A percentile compares a stretch with the other conserved stretches of the same genome.
These are phyloP conservation scores for Salvia splendens DNA, from an alignment of 257 asterid genomes.

Conservation along the genomic window DNA sequence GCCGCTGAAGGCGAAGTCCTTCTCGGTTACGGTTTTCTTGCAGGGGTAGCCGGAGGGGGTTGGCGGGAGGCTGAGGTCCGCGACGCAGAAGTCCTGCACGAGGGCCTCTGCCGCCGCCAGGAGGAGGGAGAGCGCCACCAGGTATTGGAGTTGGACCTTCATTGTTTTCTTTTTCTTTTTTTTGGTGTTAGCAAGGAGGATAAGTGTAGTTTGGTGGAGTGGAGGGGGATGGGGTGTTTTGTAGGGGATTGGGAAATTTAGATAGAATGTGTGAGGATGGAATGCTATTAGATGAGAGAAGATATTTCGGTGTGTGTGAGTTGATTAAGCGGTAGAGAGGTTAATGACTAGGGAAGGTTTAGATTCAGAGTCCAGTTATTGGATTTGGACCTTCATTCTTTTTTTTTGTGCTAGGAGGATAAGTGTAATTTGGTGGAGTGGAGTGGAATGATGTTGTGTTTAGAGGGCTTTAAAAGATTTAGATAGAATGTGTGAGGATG, in stretches of 20 bases:
- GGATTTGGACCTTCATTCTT: conserved; percentile 35
- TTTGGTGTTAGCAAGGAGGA: not conserved
- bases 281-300: not conserved
- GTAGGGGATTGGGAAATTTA: not conserved
- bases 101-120: conserved; percentile 38
- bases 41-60: conserved; percentile 81
- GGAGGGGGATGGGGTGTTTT: not conserved
- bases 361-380: too few species aligned
- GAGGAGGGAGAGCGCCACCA: conserved; percentile 24
- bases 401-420: too few species aligned
- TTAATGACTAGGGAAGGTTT: too few species aligned
- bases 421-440: too few species aligned
- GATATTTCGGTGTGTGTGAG: too few species aligned
- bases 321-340: too few species aligned
- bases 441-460: too few species aligned
- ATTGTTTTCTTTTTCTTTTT: conserved; percentile 4
- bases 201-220: too few species aligned
- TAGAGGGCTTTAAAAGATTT: not conserved
- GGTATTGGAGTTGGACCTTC: conserved; percentile 23
- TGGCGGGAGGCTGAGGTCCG: conserved; percentile 52
- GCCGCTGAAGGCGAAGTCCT: conserved; percentile 58
- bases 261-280: conserved; percentile 13
- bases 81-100: conserved; percentile 80
- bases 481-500: conserved; percentile 16
- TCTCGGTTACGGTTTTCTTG: conserved; percentile 64